Percentiles rank a stretch among this genome's conserved stretches.
These are phyloP conservation scores for Cyclanthera cordifolia DNA, from an alignment of 306 rosid species.

Conservation along the genomic window DNA sequence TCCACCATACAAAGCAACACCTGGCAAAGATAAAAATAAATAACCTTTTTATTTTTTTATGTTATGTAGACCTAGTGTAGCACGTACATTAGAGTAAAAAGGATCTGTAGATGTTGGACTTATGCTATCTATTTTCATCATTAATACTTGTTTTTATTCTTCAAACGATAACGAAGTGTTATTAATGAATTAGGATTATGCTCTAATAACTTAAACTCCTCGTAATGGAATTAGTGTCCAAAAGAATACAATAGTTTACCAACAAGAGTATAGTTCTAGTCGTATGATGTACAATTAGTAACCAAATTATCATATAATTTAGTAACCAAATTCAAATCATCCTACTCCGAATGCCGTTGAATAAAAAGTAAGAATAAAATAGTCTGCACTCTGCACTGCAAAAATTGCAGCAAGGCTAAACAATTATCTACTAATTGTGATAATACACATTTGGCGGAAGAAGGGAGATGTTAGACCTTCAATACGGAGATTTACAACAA, in stretches of 20 bases:
- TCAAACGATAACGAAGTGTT: neutral
- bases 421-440: neutral
- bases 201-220: neutral
- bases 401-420: neutral
- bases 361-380: too few relatives aligned
- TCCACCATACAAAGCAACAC: conserved; percentile 76
- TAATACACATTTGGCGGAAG: neutral
- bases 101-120: neutral
- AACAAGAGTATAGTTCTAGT: too few relatives aligned
- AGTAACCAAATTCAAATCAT: too few relatives aligned
- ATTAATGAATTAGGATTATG: neutral
- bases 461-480: conserved; percentile 41
- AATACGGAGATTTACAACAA: conserved; percentile 46
- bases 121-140: neutral
- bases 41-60: neutral
- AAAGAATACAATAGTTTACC: neutral
- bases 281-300: too few relatives aligned
- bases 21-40: conserved; percentile 28
- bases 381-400: neutral
- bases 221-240: neutral
- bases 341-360: too few relatives aligned
- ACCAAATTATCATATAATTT: too few relatives aligned
- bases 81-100: neutral
- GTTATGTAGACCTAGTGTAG: neutral
- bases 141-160: neutral